These are phyloP conservation scores for Bjerkandera adusta DNA, from an alignment of 1,284 basidiomycete genomes.

Conservation along the genomic window DNA sequence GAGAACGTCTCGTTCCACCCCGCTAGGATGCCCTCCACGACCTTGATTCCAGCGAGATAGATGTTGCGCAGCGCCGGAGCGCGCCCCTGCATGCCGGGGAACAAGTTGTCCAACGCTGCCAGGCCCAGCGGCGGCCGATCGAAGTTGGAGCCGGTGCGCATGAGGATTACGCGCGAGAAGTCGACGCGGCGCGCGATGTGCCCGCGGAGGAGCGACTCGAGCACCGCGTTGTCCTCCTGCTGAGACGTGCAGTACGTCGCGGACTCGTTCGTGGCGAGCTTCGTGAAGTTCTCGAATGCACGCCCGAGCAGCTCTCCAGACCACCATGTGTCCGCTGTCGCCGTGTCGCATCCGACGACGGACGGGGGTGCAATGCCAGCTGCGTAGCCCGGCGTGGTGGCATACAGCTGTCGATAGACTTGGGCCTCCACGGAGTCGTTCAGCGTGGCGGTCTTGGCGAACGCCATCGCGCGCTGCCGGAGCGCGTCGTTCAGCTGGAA, in stretches of 20 bases:
- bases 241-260: constrained; percentile 41
- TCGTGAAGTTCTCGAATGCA: constrained; percentile 41
- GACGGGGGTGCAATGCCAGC: constrained; percentile 32
- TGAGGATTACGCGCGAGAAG: constrained; percentile 42
- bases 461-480: constrained; percentile 34
- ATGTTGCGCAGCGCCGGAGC: constrained; percentile 27
- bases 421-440: constrained; percentile 35
- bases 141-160: constrained; percentile 45
- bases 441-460: constrained; percentile 34
- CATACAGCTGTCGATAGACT: constrained; percentile 37
- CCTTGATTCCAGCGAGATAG: constrained; percentile 28
- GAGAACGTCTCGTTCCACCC: constrained; percentile 28
- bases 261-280: constrained; percentile 35
- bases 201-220: constrained; percentile 42
- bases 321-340: constrained; percentile 45
- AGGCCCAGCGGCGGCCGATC: constrained; percentile 36
- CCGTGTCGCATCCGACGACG: constrained; percentile 35
- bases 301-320: constrained; percentile 37
- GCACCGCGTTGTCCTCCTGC: constrained; percentile 48
- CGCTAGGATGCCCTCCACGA: constrained; percentile 30
- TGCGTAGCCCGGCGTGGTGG: constrained; percentile 19
- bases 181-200: constrained; percentile 38
- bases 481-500: constrained; percentile 49
- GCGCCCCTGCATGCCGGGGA: constrained; percentile 21
- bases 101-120: constrained; percentile 23